Percentiles rank a stretch among this genome's conserved stretches.
phyloP scores from a whole-genome alignment of 495 filamentous ascomycete species.

The Trichoderma gamsii region DNA sequence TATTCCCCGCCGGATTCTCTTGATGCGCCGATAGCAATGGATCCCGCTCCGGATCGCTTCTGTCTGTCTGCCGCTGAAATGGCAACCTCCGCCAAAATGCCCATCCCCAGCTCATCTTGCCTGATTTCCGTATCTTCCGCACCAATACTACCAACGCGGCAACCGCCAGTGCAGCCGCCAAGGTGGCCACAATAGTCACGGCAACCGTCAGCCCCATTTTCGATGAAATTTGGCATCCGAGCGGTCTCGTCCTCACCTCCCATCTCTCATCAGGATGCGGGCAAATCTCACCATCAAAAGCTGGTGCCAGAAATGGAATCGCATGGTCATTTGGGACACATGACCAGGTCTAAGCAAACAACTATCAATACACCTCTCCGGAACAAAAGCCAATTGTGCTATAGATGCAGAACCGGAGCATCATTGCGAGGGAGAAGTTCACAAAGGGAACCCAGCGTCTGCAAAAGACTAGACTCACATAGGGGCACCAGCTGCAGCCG shows the following conservation, averaged over 20 bases:
- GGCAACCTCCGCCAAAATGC: background rate
- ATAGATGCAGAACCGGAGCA: no score
- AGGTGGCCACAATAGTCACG: conserved; percentile 33
- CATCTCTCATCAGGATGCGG: conserved; percentile 45
- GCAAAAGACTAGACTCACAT: conserved; percentile 28
- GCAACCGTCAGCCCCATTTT: conserved; percentile 41
- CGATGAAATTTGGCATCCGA: conserved; percentile 48
- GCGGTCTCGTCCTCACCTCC: conserved; percentile 42
- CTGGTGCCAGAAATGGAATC: conserved; percentile 40
- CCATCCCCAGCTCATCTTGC: conserved; percentile 15
- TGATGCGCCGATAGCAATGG: conserved; percentile 9
- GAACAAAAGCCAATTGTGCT: no score
- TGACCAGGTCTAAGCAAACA: conserved; percentile 34
- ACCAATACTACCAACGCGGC: conserved; percentile 21
- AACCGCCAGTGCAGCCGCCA: conserved; percentile 30
- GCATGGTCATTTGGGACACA: conserved; percentile 42
- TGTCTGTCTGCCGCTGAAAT: background rate
- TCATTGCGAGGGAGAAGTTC: no score
- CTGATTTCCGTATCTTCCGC: conserved; percentile 23
- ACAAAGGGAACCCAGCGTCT: background rate
- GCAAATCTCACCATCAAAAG: conserved; percentile 38
- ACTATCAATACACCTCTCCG: conserved; percentile 11
- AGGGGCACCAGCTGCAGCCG: conserved; percentile 48
- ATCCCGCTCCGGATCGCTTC: background rate
- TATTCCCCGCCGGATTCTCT: background rate